phyloP scores from a whole-genome alignment of 2,329 filamentous ascomycete genomes.

The Ophiobolus disseminans region DNA sequence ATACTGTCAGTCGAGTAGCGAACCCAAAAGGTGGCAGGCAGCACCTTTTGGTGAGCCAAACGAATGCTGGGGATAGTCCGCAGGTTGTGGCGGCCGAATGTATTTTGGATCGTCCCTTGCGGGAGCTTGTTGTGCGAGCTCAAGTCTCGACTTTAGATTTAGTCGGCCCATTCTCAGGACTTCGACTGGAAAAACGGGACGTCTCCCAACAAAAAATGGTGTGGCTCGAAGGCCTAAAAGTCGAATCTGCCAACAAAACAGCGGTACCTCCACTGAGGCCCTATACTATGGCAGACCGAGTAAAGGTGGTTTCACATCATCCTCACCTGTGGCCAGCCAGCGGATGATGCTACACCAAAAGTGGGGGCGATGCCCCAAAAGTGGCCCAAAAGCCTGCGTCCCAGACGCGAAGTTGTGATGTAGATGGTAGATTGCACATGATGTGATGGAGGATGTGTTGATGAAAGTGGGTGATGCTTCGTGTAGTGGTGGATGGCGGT shows the following conservation, averaged over 20 bases:
- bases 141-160: slow-evolving; percentile 6
- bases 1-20: no score
- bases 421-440: neutral
- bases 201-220: slow-evolving; percentile 20
- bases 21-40: no score
- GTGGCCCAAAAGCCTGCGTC: slow-evolving; percentile 4
- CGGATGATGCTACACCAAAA: slow-evolving; percentile 14
- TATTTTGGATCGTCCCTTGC: neutral
- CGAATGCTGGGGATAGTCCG: neutral
- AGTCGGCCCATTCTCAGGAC: neutral
- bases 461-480: neutral
- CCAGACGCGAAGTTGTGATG: slow-evolving; percentile 6
- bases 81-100: neutral
- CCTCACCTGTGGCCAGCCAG: slow-evolving; percentile 15
- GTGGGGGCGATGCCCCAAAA: neutral
- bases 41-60: neutral
- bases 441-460: neutral
- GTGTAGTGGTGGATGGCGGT: neutral
- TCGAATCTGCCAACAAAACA: slow-evolving; percentile 1
- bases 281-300: slow-evolving; percentile 5
- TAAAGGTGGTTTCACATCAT: slow-evolving; percentile 8
- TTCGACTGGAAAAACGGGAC: slow-evolving; percentile 13
- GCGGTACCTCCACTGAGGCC: neutral
- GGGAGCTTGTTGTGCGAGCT: slow-evolving; percentile 6
- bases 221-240: slow-evolving; percentile 5